A percentile compares a stretch with the other conserved stretches of the same genome.
phyloP scores from a whole-genome alignment of 768 basidiomycete species.

The Pulveroboletus sp. region DNA sequence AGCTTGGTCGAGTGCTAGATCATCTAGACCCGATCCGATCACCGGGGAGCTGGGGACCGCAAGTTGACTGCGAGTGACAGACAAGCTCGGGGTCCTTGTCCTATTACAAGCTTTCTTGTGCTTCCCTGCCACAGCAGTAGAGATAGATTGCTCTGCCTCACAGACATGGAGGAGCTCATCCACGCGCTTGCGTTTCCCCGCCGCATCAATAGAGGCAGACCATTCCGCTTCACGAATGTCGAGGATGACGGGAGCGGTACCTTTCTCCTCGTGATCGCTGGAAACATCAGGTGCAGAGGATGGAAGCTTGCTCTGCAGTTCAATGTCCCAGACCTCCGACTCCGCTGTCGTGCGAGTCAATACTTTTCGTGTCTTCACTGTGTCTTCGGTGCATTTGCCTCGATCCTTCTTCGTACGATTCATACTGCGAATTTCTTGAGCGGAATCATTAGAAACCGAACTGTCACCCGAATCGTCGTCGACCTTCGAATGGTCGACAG shows the following conservation, averaged over 20 bases:
- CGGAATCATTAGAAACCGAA: constrained; percentile 16
- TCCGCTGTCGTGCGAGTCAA: constrained; percentile 10
- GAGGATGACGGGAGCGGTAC: constrained; percentile 33
- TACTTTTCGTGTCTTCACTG: not conserved
- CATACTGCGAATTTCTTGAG: constrained; percentile 4
- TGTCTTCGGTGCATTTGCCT: not conserved
- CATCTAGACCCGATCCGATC: constrained; percentile 25
- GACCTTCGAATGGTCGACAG: constrained; percentile 4
- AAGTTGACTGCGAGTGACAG: not conserved
- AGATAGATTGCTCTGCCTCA: constrained; percentile 25
- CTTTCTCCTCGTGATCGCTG: constrained; percentile 12
- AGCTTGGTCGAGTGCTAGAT: not conserved
- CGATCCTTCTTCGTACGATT: constrained; percentile 1
- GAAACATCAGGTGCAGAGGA: constrained; percentile 18
- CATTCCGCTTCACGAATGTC: constrained; percentile 34
- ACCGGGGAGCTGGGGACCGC: constrained; percentile 8
- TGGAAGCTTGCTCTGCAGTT: constrained; percentile 33
- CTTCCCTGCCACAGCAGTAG: constrained; percentile 4
- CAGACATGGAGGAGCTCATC: constrained; percentile 40
- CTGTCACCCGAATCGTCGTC: constrained; percentile 3
- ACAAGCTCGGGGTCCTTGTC: not conserved
- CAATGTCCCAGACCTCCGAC: constrained; percentile 58
- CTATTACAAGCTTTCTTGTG: not conserved
- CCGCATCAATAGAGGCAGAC: constrained; percentile 14
- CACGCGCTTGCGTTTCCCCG: constrained; percentile 1